Percentiles rank a stretch among this genome's conserved stretches.
phyloP scores from a whole-genome alignment of 1,284 basidiomycete species.

The Melampsora larici-populina region DNA sequence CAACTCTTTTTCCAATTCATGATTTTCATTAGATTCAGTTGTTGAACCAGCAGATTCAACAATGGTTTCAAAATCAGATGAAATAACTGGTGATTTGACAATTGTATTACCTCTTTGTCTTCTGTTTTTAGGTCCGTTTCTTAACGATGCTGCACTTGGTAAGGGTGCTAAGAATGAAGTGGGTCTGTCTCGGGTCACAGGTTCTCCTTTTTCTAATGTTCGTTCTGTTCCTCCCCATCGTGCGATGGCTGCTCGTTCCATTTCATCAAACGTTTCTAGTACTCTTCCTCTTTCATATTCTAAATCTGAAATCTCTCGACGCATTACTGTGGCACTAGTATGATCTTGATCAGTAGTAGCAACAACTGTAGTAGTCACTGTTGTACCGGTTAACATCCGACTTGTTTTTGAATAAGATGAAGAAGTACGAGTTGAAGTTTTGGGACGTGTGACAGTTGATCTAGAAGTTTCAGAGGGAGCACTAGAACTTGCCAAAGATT shows the following conservation, averaged over 20 bases:
- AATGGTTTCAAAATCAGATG: too few species aligned
- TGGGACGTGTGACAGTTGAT: neutral
- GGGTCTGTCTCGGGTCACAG: neutral
- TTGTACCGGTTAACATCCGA: neutral
- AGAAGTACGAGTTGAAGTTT: neutral
- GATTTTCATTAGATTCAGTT: neutral
- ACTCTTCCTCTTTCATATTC: conserved; percentile 24
- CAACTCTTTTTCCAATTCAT: neutral
- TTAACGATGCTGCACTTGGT: neutral
- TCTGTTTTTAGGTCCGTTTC: neutral
- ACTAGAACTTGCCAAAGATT: neutral
- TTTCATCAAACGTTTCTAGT: conserved; percentile 28
- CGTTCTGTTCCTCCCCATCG: too few species aligned
- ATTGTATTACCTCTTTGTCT: too few species aligned
- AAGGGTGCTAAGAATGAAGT: neutral
- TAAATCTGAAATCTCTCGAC: conserved; percentile 12
- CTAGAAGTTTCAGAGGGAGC: neutral
- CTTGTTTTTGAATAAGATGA: neutral
- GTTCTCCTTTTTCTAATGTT: too few species aligned
- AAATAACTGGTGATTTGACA: too few species aligned
- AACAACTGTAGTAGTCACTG: neutral
- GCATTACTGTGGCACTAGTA: conserved; percentile 12
- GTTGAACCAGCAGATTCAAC: too few species aligned
- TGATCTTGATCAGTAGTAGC: too few species aligned
- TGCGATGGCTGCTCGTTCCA: conserved; percentile 7